These are phyloP conservation scores for Trypanosoma vivax DNA, from an alignment of 208 protist genomes.

Conservation along the genomic window DNA sequence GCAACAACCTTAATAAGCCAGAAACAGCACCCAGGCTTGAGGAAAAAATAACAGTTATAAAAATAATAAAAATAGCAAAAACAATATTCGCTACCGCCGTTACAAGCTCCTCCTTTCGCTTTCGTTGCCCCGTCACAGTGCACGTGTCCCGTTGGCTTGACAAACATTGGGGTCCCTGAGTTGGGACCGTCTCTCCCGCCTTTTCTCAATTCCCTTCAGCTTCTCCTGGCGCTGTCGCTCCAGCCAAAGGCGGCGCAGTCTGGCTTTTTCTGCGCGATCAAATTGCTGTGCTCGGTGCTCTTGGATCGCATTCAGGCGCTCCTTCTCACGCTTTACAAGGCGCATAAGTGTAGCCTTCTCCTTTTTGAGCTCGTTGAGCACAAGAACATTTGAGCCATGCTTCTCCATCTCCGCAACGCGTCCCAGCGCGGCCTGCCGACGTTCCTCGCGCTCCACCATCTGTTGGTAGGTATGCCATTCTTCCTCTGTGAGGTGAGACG, in stretches of 20 bases:
- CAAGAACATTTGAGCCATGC: slow-evolving; percentile 20
- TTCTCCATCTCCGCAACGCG: slow-evolving; percentile 26
- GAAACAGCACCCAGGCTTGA: too few relatives aligned
- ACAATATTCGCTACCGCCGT: too few relatives aligned
- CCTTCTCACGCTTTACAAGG: slow-evolving; percentile 8
- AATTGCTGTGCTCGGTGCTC: slow-evolving; percentile 19
- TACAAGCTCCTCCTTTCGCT: too few relatives aligned
- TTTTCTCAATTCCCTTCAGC: slow-evolving; percentile 8
- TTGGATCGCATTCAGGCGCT: slow-evolving; percentile 8
- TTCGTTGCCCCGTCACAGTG: too few relatives aligned
- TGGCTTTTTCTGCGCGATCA: slow-evolving; percentile 23
- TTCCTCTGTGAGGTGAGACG: slow-evolving; percentile 27
- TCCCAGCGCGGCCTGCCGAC: slow-evolving; percentile 29
- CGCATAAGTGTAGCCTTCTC: slow-evolving; percentile 27
- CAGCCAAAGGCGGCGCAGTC: slow-evolving; percentile 9
- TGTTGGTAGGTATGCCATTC: slow-evolving; percentile 38
- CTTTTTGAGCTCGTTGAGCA: slow-evolving; percentile 37
- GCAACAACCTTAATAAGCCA: too few relatives aligned
- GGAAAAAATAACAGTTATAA: slow-evolving; percentile 5
- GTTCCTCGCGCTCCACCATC: slow-evolving; percentile 55
- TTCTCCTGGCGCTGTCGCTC: slow-evolving; percentile 19
- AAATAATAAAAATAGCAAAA: slow-evolving; percentile 7
- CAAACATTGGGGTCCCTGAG: slow-evolving; percentile 27
- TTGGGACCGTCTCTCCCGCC: slow-evolving; percentile 4
- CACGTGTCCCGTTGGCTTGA: too few relatives aligned